phyloP scores from a whole-genome alignment of 192 early-diverging fungal species.

The Coemansia sp. region DNA sequence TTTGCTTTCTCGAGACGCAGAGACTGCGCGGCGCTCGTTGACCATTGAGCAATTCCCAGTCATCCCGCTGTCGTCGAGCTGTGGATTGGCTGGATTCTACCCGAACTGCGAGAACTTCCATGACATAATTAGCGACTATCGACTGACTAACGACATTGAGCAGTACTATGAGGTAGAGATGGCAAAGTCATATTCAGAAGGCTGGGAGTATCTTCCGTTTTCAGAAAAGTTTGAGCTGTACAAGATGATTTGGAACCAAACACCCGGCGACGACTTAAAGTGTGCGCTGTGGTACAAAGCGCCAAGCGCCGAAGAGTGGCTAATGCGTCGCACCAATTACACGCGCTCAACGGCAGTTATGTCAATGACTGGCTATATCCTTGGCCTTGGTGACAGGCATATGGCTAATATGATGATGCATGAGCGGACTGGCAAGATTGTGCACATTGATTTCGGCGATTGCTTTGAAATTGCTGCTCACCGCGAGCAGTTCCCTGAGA shows the following conservation, averaged over 20 bases:
- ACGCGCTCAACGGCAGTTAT: slow-evolving; percentile 93
- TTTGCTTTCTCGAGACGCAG: slow-evolving; percentile 76
- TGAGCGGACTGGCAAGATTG: slow-evolving; percentile 88
- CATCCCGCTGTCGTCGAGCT: slow-evolving; percentile 95
- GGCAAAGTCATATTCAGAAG: slow-evolving; percentile 86
- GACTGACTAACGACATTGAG: slow-evolving; percentile 77
- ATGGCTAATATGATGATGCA: slow-evolving; percentile 98
- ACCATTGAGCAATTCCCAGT: slow-evolving; percentile 90
- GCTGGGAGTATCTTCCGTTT: slow-evolving; percentile 89
- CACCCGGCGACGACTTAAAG: slow-evolving; percentile 95
- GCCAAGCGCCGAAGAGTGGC: slow-evolving; percentile 93
- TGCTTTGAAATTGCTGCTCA: slow-evolving; percentile 98
- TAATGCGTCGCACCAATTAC: slow-evolving; percentile 97
- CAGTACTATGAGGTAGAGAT: slow-evolving; percentile 90
- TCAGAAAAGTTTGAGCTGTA: slow-evolving; percentile 96
- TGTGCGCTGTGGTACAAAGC: slow-evolving; percentile 95
- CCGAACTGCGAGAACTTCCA: slow-evolving; percentile 93
- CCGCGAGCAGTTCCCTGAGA: slow-evolving; percentile 95
- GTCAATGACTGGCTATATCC: slow-evolving; percentile 99
- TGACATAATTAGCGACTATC: slow-evolving; percentile 82
- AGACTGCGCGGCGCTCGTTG: slow-evolving; percentile 90
- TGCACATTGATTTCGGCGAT: slow-evolving; percentile 98
- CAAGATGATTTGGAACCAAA: slow-evolving; percentile 88
- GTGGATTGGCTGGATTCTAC: slow-evolving; percentile 95
- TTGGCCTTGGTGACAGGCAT: slow-evolving; percentile 96